Evolutionary conservation across 2,329 filamentous ascomycete species (phyloP), one percentile per base, ranked within the genome.

Genomic region (Drechslerella coelobrocha): DNA sequence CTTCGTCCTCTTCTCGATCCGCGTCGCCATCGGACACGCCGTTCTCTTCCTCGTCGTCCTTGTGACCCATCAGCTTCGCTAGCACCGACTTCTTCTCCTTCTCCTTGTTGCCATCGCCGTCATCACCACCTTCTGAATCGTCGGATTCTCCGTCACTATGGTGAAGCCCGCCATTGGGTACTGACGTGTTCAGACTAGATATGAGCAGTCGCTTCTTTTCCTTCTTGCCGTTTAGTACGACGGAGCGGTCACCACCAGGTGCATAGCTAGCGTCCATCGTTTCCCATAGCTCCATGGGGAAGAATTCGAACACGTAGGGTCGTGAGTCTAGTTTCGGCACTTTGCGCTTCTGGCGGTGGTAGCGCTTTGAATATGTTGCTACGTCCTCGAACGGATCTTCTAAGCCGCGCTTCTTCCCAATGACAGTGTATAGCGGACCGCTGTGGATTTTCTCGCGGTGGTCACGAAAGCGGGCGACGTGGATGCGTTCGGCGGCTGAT

Each of bases 81-180:
- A 71, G 34, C 19, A 72, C 74, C 45, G 63, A 73, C 21, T 75
- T 74, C 68, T 62, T 53, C 60, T 68, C 37, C 68, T 56, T 41
- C 72, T 73, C 55, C 73, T 61, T 51, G 63, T 76, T 63, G 76
- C 78, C 72, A 69, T 73, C 48, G 77, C 73, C 47, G 41, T 45
- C 41, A 29, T 66, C 72, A n/a, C 63, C 78, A 76, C 8, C 79
- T 52, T 76, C 77, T 78, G 77, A 75, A 75, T 74, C 68, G 76
- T 77, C 19, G 75, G 76, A 69, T 76, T 79, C 56, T 12, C 6
- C 12, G 73, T 77, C 24, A 17, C 72, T 72, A 34, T 73, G 53
- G 14, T 61, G 63, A 19, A 62, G 39, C 2, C 65, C 57, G 23
- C 65, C 66, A 24, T 71, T 71, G 7, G 66, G 66, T 43, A 71